These are phyloP conservation scores for Calophaca sinica DNA, from an alignment of 306 rosid genomes.

Conservation along the genomic window DNA sequence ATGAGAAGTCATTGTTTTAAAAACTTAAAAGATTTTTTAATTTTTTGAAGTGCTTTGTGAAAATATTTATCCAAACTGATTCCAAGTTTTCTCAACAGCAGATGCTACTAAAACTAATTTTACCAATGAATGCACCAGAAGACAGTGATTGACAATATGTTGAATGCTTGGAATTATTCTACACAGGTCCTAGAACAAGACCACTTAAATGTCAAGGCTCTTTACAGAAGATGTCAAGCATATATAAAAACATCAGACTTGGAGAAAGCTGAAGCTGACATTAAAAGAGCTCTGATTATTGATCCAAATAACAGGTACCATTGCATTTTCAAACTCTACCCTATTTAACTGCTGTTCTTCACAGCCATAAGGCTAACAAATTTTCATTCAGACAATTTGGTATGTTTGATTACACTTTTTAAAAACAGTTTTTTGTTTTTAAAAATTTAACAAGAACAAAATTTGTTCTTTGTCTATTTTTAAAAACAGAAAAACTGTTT, in stretches of 20 bases:
- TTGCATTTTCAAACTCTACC: constrained; percentile 16
- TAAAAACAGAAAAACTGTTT: too few species aligned
- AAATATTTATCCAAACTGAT: too few species aligned
- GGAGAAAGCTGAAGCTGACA: constrained; percentile 70
- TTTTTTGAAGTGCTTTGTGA: too few species aligned
- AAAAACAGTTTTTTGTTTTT: too few species aligned
- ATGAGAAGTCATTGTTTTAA: too few species aligned
- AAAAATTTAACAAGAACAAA: too few species aligned
- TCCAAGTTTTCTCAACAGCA: too few species aligned
- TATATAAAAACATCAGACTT: constrained; percentile 60
- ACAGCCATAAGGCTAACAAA: background rate
- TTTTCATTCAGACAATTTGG: background rate
- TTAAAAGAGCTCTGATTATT: constrained; percentile 58
- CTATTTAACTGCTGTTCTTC: constrained; percentile 2
- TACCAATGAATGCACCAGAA: background rate
- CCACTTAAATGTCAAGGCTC: constrained; percentile 67
- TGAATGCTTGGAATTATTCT: background rate
- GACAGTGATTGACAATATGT: background rate
- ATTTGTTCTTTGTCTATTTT: too few species aligned
- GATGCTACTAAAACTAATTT: too few species aligned
- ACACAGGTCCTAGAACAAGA: constrained; percentile 63
- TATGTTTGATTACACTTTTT: too few species aligned
- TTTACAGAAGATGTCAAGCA: constrained; percentile 75
- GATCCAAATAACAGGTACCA: constrained; percentile 71
- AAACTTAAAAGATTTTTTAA: too few species aligned